Base-by-base conservation (phyloP, 139 green algal genomes). In the Coccomyxa sp. region DNA sequence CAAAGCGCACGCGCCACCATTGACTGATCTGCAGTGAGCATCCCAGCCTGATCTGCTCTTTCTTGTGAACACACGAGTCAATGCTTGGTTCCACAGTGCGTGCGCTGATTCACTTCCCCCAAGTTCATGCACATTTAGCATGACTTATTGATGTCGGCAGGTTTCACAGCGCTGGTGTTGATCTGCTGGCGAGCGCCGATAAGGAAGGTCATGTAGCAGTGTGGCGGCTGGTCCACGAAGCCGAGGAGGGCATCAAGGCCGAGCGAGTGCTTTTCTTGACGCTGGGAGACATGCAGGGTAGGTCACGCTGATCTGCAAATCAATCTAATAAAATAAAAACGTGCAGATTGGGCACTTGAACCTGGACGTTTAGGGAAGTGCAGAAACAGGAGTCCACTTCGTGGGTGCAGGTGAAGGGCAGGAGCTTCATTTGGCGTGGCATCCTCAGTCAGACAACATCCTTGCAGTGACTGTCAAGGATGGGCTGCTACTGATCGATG, bases 11-110 rank as follows among this genome's bases (percentile, higher is more conserved):
- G 80, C 82, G 12, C 60, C 21, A 16, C 87, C 89, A 17, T 57
- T 97, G 0, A 87, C 89, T 13, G 90, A 93, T 85, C 84, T 95
- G 63, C 77, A 76, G 74, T 93, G 51, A 27, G 77, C 91, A 74
- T 87, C 86, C 38, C 58, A 60, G 27, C 45, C 81, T 32, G 68
- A 84, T 15, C 32, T 23, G 13, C 79, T 77, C 45, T 57, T 67
- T 45, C 63, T 66, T 51, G 58, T 81, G 77, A 66, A 82, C 66
- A 74, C 4, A 9, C 9, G 66, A 23, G 9, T 27, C 66, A 14
- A n/a, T 1, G 28, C 23, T 57, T 59, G 78, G 27, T 68, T 67
- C 66, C 82, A 79, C 67, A 68, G 58, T 15, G 31, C 30, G 0
- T n/a, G n/a, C n/a, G n/a, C n/a, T n/a, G n/a, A n/a, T n/a, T n/a